Evolutionary conservation across 345 rosid species (phyloP), one percentile per base, ranked within the genome.

Genomic region (Trapa incisa): DNA sequence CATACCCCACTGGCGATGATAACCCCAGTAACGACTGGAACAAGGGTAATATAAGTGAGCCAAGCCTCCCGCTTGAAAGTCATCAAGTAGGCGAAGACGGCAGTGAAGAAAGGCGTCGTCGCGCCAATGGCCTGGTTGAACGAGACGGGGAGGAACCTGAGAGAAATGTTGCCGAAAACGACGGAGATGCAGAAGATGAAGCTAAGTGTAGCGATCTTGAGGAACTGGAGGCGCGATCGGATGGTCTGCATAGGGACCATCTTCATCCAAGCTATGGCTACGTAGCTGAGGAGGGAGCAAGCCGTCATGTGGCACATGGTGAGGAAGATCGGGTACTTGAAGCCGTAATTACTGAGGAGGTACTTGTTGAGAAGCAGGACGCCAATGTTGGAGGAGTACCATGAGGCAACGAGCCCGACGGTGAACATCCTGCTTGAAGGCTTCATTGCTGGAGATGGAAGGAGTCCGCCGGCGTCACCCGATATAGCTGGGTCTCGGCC

Each of bases 221-320:
- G 43, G 74, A 95, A 88, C 75, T 95, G 99, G 47, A 79, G 80
- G 35, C 92, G 78, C 32, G 29, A 91, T 65, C 98, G 90, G 70
- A 95, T 86, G 37, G 97, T 95, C 73, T 95, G 99, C 97, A 95
- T 85, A 4, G 99, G 99, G 12, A 95, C 99, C 89, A 95, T 82
- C 86, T 88, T 91, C 82, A 95, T 67, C 96, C 99, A 22, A 91
- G 90, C 98, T 69, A 95, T 88, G 75, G 94, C 96, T 52, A 95
- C 71, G 77, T 95, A 95, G 80, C 96, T 89, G 47, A 95, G 77
- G 77, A 95, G 72, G 47, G 96, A 87, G 67, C 99, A 95, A 47
- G 99, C 98, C 11, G 96, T 91, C 99, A 95, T 95, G 85, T 95
- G 99, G 68, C 99, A 95, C 98, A 95, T 91, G 70, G 99, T 91